A percentile compares a stretch with the other conserved stretches of the same genome.
Evolutionary conservation across 2,329 filamentous ascomycete species (phyloP).

Genomic region (Lasiodiplodia sp.): DNA sequence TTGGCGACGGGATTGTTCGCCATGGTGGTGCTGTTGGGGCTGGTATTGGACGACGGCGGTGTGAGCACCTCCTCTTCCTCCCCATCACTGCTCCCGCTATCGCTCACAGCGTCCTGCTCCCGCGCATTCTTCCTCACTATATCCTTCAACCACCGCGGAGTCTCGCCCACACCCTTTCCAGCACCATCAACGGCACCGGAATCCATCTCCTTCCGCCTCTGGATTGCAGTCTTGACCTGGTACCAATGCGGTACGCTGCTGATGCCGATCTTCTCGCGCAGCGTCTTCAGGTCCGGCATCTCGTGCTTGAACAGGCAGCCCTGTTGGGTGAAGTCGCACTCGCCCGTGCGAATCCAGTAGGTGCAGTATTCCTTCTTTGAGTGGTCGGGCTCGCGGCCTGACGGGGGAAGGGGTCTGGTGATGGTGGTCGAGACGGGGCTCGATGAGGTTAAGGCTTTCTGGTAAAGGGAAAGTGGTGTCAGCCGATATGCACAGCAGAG

Average conservation of each 20-base stretch:
- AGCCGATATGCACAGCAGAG: too few species aligned
- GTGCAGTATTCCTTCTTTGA: slow-evolving; percentile 81
- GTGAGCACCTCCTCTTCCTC: neutral
- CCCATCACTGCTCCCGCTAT: neutral
- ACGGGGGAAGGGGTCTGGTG: slow-evolving; percentile 39
- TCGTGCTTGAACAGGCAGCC: slow-evolving; percentile 91
- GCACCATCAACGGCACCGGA: too few species aligned
- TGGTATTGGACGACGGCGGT: neutral
- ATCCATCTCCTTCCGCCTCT: neutral
- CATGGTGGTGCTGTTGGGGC: too few species aligned
- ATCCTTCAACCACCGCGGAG: too few species aligned
- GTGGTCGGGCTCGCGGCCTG: slow-evolving; percentile 48
- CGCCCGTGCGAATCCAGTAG: slow-evolving; percentile 86
- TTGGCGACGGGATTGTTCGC: too few species aligned
- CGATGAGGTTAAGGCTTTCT: neutral
- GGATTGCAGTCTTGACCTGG: slow-evolving; percentile 54
- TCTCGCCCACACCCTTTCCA: too few species aligned
- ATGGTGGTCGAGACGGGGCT: neutral
- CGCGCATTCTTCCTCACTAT: neutral
- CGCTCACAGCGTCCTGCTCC: too few species aligned
- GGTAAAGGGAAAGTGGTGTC: neutral
- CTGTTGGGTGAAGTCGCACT: slow-evolving; percentile 84
- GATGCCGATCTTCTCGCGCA: slow-evolving; percentile 72
- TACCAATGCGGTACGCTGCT: slow-evolving; percentile 64
- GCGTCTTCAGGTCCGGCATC: slow-evolving; percentile 77